Conservation (phyloP, 352 stramenopile species). For the Phytophthora syringae region DNA sequence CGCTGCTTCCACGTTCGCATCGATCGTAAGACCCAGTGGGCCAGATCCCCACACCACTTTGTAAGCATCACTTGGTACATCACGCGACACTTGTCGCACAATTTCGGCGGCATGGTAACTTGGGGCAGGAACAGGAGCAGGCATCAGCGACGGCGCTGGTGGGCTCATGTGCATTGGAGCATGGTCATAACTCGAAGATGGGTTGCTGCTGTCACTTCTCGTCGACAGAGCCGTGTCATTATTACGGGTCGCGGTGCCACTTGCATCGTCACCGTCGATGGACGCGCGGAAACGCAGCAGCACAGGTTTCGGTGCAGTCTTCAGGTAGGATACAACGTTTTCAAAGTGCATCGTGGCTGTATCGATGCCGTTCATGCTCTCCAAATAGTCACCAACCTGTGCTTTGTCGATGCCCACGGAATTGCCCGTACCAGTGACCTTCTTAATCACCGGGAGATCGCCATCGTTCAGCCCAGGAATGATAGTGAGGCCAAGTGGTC, state of each 20-base stretch:
- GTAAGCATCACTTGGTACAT: slow-evolving; percentile 61
- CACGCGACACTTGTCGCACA: slow-evolving; percentile 44
- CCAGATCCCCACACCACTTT: slow-evolving; percentile 83
- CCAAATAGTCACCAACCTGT: slow-evolving; percentile 81
- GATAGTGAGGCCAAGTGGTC: slow-evolving; percentile 83
- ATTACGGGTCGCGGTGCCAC: slow-evolving; percentile 35
- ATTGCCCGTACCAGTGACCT: slow-evolving; percentile 85
- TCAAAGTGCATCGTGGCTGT: slow-evolving; percentile 80
- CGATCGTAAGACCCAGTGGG: slow-evolving; percentile 81
- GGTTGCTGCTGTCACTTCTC: slow-evolving; percentile 28
- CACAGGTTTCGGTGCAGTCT: slow-evolving; percentile 82
- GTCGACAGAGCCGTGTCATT: slow-evolving; percentile 40
- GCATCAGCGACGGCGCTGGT: slow-evolving; percentile 22
- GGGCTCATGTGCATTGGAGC: slow-evolving; percentile 23
- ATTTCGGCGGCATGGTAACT: slow-evolving; percentile 32
- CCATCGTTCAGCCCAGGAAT: slow-evolving; percentile 82
- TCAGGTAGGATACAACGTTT: slow-evolving; percentile 82
- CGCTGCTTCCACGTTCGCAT: slow-evolving; percentile 58
- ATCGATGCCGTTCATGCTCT: slow-evolving; percentile 83
- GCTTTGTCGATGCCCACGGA: slow-evolving; percentile 82
- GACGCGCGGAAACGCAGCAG: slow-evolving; percentile 69
- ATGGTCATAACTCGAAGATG: slow-evolving; percentile 38
- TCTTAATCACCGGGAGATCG: slow-evolving; percentile 88
- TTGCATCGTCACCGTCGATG: slow-evolving; percentile 40
- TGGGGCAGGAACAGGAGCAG: slow-evolving; percentile 15